These are phyloP conservation scores for Prunella vulgaris DNA, from an alignment of 257 asterid genomes.

Conservation along the genomic window DNA sequence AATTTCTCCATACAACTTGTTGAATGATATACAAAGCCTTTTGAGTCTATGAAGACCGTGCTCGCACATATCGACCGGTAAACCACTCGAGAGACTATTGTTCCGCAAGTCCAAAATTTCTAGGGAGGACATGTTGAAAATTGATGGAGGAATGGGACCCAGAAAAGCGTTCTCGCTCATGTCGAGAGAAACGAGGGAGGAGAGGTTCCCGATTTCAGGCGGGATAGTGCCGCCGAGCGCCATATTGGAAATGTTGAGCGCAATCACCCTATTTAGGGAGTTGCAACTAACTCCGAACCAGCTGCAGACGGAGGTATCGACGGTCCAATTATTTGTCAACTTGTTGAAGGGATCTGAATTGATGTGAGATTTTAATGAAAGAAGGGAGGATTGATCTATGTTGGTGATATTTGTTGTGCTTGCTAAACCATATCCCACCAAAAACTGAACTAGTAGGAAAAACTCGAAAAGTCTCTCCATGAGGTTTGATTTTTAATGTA, in stretches of 20 bases:
- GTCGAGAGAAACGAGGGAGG: neutral
- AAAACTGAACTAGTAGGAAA: neutral
- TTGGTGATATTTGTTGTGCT: neutral
- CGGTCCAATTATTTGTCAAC: neutral
- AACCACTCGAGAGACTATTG: neutral
- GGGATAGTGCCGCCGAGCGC: neutral
- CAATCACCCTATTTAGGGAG: neutral
- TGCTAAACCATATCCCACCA: neutral
- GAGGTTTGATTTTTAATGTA: neutral
- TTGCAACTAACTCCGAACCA: neutral
- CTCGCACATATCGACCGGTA: neutral
- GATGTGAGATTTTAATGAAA: slow-evolving; percentile 5
- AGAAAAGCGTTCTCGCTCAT: neutral
- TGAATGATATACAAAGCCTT: neutral
- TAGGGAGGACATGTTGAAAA: neutral
- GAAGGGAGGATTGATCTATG: slow-evolving; percentile 12
- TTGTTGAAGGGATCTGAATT: neutral
- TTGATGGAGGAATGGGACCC: neutral
- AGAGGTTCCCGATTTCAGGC: neutral
- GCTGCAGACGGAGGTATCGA: neutral
- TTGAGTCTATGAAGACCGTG: neutral
- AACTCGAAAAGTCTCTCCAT: neutral
- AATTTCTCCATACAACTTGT: slow-evolving; percentile 9
- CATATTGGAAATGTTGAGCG: neutral
- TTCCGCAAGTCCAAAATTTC: neutral